These are phyloP conservation scores for Fagus sylvatica DNA, from an alignment of 306 rosid species.

Conservation along the genomic window DNA sequence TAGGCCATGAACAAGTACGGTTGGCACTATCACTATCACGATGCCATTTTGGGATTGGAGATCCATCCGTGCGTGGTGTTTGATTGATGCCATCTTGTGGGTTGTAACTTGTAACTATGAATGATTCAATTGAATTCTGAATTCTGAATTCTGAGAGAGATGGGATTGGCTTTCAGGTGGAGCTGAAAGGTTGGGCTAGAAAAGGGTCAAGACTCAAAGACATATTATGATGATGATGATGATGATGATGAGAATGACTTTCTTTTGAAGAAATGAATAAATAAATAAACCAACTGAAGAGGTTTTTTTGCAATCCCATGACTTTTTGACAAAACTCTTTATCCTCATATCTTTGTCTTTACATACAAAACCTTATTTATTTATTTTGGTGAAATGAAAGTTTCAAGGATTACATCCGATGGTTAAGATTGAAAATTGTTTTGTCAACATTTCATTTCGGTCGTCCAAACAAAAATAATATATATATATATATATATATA, in stretches of 20 bases:
- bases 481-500: too few relatives aligned
- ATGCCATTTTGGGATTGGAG: constrained; percentile 3
- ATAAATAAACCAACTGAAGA: background rate
- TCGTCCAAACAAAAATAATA: too few relatives aligned
- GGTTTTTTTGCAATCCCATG: background rate
- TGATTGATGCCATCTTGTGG: background rate
- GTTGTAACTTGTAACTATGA: background rate
- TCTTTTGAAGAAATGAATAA: background rate
- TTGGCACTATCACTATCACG: background rate
- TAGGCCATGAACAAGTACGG: background rate
- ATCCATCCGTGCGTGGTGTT: constrained; percentile 2
- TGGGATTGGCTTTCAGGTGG: background rate
- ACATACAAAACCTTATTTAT: too few relatives aligned
- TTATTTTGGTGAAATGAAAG: too few relatives aligned
- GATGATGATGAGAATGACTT: background rate
- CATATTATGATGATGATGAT: too few relatives aligned
- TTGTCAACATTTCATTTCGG: too few relatives aligned
- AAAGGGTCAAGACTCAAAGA: background rate
- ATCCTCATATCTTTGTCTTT: too few relatives aligned
- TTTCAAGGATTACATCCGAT: too few relatives aligned
- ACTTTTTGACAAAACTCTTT: too few relatives aligned
- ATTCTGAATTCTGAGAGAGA: background rate
- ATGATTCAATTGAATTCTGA: background rate
- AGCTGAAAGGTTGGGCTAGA: background rate
- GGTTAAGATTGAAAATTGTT: too few relatives aligned